Evolutionary conservation across 345 rosid genomes (phyloP).

Genomic region (Schrenkiella parvula): DNA sequence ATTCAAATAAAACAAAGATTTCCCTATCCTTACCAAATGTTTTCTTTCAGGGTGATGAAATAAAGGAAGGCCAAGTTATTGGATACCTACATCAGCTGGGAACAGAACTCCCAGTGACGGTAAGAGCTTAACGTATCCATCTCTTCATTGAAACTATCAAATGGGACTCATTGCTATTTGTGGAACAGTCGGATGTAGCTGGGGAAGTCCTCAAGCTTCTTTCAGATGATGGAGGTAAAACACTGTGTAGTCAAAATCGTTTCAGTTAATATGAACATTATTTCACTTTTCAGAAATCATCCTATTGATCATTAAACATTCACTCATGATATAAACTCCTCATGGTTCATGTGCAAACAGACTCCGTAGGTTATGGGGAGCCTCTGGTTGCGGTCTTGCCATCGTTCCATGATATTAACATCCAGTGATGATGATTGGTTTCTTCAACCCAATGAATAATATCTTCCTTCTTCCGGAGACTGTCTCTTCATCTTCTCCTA

Average conservation of each 20-base stretch:
- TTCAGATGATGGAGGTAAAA: constrained; percentile 74
- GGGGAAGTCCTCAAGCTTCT: constrained; percentile 89
- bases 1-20: background rate
- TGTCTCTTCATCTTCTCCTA: constrained; percentile 12
- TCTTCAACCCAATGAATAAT: background rate
- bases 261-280: background rate
- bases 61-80: constrained; percentile 84
- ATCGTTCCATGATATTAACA: constrained; percentile 60
- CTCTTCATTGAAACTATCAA: background rate
- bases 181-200: constrained; percentile 81
- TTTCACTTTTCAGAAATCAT: background rate
- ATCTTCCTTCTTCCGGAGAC: background rate
- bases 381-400: constrained; percentile 86
- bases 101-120: constrained; percentile 79
- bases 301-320: background rate
- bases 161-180: constrained; percentile 4
- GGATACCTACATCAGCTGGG: constrained; percentile 86
- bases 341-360: constrained; percentile 39
- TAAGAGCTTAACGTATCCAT: constrained; percentile 32
- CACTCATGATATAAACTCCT: background rate
- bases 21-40: background rate
- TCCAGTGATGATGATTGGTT: constrained; percentile 19
- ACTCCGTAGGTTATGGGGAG: constrained; percentile 80
- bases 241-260: background rate
- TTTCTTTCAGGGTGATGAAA: constrained; percentile 62